phyloP scores from a whole-genome alignment of 345 rosid genomes.

The Durio zibethinus region DNA sequence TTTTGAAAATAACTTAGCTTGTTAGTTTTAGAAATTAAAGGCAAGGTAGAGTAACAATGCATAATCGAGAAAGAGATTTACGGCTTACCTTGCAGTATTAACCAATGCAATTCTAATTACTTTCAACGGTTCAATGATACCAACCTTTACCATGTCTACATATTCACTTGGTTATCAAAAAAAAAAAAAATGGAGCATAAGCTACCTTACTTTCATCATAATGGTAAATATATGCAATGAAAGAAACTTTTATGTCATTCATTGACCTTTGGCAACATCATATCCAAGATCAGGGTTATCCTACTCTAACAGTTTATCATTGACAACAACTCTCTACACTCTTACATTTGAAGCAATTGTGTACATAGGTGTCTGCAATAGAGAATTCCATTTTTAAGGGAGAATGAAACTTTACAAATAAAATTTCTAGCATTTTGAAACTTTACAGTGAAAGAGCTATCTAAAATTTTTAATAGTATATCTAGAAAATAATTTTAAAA shows the following conservation, averaged over 20 bases:
- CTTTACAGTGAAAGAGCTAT: background rate
- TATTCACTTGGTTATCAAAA: conserved; percentile 61
- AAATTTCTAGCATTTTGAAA: background rate
- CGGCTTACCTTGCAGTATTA: conserved; percentile 79
- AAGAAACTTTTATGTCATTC: background rate
- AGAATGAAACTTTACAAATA: background rate
- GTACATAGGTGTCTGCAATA: conserved; percentile 71
- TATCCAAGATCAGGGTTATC: conserved; percentile 87
- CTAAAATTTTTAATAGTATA: background rate
- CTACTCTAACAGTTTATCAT: conserved; percentile 92
- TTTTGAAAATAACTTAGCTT: no score
- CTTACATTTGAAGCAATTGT: conserved; percentile 88
- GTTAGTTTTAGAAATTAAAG: background rate
- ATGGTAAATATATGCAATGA: background rate
- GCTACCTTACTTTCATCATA: background rate
- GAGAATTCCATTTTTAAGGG: background rate
- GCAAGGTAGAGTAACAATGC: background rate
- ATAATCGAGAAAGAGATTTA: background rate
- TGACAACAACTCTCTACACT: conserved; percentile 95
- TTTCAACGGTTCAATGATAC: conserved; percentile 90
- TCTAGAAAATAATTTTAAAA: background rate
- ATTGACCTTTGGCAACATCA: conserved; percentile 91
- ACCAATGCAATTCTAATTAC: conserved; percentile 93
- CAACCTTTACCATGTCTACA: conserved; percentile 90
- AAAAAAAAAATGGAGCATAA: background rate